Evolutionary conservation across 2,329 filamentous ascomycete genomes (phyloP), one percentile per base, ranked within the genome.

Genomic region (Myriosclerotinia scirpicola): DNA sequence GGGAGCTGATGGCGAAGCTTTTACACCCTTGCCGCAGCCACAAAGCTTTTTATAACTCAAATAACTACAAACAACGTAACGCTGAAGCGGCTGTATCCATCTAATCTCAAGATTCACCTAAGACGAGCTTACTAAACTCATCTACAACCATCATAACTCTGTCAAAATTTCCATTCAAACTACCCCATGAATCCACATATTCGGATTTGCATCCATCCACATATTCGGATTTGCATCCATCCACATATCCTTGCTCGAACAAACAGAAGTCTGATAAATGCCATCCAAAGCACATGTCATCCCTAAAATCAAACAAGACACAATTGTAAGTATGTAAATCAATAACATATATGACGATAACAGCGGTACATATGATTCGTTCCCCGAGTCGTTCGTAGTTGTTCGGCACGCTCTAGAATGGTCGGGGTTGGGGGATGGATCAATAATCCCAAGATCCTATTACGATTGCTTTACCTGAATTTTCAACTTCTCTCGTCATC

Each of bases 391-490:
- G 44, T 17, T 65, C 17, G 38, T 34, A 22, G 30, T 17, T 26
- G 38, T 38, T 17, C 44, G 56, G n/a, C 12, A 60, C 30, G 9
- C 30, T 38, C n/a, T 30, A 40, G 5, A 11, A n/a, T 30, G 40
- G 48, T 62, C 36, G 22, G 5, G 38, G 30, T 17, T 46, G 11
- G 26, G n/a, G 3, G 15, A 20, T 3, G 17, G 14, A 30, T 69
- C 48, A 69, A 36, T 44, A 52, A 52, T 67, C 54, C 69, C 71
- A 80, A 7, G 82, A 83, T 61, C 85, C 83, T 77, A 90, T 88
- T 53, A 90, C 81, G 65, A 92, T 81, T 64, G 89, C 87, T 78
- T 88, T 90, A 77, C 87, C 87, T 75, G 84, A 82, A 68, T 83
- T 79, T 55, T 82, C 81, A 58, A 84, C 79, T 70, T 90, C 83